Percentiles rank a stretch among this genome's conserved stretches.
Conservation (phyloP, 208 protist species). For the Acanthamoeba culbertsoni region DNA sequence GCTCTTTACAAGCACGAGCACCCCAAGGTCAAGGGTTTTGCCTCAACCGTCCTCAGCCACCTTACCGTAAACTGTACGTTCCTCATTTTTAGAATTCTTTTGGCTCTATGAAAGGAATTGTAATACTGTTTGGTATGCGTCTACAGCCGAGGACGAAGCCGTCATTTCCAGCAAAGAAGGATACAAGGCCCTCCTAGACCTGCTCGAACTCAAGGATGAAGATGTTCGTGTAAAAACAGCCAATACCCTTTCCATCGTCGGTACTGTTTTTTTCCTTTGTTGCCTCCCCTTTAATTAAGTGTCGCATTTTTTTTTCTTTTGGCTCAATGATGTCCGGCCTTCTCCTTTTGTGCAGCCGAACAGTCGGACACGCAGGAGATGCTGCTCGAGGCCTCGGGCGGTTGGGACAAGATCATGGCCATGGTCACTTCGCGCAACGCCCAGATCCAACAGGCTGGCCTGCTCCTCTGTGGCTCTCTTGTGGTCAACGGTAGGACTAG, state of each 20-base stretch:
- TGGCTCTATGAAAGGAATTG: not conserved
- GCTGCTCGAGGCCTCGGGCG: not conserved
- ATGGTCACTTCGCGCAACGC: not conserved
- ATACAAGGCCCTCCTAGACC: slow-evolving; percentile 3
- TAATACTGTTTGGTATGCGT: not conserved
- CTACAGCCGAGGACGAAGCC: slow-evolving; percentile 13
- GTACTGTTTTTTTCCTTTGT: not conserved
- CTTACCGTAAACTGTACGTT: slow-evolving; percentile 12
- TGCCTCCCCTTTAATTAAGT: not conserved
- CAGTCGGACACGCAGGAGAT: slow-evolving; percentile 22
- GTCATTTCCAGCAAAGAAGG: not conserved
- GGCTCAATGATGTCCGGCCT: not conserved
- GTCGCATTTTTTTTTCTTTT: not conserved
- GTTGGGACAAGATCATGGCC: slow-evolving; percentile 21
- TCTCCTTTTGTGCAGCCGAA: not conserved
- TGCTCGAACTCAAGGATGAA: slow-evolving; percentile 42
- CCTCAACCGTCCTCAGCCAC: not conserved
- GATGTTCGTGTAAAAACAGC: slow-evolving; percentile 9
- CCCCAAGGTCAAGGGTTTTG: slow-evolving; percentile 39
- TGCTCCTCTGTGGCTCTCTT: slow-evolving; percentile 25
- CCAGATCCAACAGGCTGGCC: not conserved
- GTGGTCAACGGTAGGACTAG: not conserved
- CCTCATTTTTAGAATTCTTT: not conserved
- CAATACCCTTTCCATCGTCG: slow-evolving; percentile 38
- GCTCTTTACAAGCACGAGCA: slow-evolving; percentile 41